Evolutionary conservation across 169 alveolate species (phyloP), one percentile per base, ranked within the genome.

Genomic region (Plasmodium gallinaceum): DNA sequence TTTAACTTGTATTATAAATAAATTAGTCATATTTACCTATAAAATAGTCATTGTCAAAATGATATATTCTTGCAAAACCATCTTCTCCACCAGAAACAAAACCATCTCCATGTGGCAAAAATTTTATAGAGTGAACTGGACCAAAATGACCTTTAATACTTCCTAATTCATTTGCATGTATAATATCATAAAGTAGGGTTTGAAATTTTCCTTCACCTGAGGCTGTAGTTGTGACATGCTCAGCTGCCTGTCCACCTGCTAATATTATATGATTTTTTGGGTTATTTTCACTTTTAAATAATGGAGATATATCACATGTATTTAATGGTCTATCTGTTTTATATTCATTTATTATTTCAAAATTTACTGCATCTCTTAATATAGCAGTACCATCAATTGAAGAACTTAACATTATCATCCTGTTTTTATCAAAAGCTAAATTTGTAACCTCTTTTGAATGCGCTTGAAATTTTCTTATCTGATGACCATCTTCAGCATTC

Each of bases 41-140:
- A 60, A 96, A 94, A 92, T 97, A 98, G 52, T 96, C 98, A 69
- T 96, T 95, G 75, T 97, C 98, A 62, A 97, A 96, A 86, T 96
- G 97, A 88, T 97, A 97, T 16, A 97, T 92, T 85, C 99, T 95
- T 16, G 98, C 98, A 93, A 94, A 94, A 18, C 99, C 99, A 88
- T 98, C 99, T 93, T 98, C 99, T 39, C 98, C 98, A 0, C 99
- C 99, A 54, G 98, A 95, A 39, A 97, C 98, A 90, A 96, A 97
- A 39, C 98, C 96, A 76, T 91, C 90, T 20, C 99, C 99, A 88
- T 96, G 98, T 2, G 99, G 98, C 58, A 96, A 90, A 88, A 96
- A 94, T 24, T 96, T 97, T 42, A 98, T 85, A 43, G 99, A 94
- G 93, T 98, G 97, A 65, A 98, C 97, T 12, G 99, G 98, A 54